Percentiles rank a stretch among this genome's conserved stretches.
These are phyloP conservation scores for Candida berthetii DNA, from an alignment of 805 yeast species.

Conservation along the genomic window DNA sequence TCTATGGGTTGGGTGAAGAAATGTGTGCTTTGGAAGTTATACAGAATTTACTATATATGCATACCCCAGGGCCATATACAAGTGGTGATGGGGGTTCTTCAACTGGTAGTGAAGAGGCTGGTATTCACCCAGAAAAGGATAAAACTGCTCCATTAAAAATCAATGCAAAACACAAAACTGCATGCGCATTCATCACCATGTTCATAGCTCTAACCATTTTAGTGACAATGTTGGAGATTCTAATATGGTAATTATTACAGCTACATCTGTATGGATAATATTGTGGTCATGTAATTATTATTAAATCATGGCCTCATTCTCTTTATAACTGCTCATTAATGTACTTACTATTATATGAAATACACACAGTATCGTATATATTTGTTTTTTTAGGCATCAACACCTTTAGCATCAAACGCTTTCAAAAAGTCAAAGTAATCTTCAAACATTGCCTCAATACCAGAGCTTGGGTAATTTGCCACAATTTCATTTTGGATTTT, in stretches of 20 bases:
- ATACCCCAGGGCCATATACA: conserved; percentile 54
- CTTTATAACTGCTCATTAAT: no score
- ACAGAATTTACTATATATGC: conserved; percentile 30
- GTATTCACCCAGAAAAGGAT: conserved; percentile 23
- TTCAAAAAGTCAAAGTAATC: conserved; percentile 41
- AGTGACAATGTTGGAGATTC: background rate
- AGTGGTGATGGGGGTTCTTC: conserved; percentile 66
- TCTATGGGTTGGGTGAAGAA: conserved; percentile 87
- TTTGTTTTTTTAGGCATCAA: conserved; percentile 3
- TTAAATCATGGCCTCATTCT: no score
- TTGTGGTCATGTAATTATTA: no score
- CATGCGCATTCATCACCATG: background rate
- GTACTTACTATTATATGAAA: no score
- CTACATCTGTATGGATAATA: no score
- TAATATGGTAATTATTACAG: background rate
- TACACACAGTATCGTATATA: no score
- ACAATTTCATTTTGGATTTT: conserved; percentile 69
- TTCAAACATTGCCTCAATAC: conserved; percentile 51
- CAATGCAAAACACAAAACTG: background rate
- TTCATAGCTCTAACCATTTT: background rate
- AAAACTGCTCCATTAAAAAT: background rate
- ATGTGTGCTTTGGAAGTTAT: conserved; percentile 73
- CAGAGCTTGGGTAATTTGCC: conserved; percentile 58
- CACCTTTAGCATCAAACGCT: conserved; percentile 10
- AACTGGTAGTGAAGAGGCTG: conserved; percentile 62